Percentiles rank a stretch among this genome's conserved stretches.
Evolutionary conservation across 495 filamentous ascomycete genomes (phyloP).

Genomic region (Penicillium longicatenatum): DNA sequence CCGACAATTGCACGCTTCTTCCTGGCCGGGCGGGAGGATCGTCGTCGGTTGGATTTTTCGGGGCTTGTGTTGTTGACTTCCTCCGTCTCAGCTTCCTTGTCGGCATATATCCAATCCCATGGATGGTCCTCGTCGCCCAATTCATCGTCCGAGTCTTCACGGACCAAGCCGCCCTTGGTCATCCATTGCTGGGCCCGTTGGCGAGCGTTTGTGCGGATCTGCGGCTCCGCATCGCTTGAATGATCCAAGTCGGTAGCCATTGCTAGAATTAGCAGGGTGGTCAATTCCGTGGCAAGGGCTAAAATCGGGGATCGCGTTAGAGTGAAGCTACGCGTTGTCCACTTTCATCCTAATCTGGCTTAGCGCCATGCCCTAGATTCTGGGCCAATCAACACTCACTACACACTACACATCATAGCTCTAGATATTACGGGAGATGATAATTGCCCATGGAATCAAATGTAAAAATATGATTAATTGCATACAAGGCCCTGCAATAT

Average conservation of each 20-base stretch:
- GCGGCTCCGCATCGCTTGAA: conserved; percentile 17
- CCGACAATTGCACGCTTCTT: conserved; percentile 63
- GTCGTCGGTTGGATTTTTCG: conserved; percentile 33
- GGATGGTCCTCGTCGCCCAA: conserved; percentile 79
- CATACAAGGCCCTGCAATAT: too few species aligned
- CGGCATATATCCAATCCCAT: conserved; percentile 89
- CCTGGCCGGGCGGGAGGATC: conserved; percentile 32
- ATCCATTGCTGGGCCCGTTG: conserved; percentile 62
- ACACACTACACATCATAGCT: neutral
- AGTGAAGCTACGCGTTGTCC: conserved; percentile 36
- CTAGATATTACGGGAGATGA: too few species aligned
- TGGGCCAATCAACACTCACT: neutral
- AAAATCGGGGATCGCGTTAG: conserved; percentile 3
- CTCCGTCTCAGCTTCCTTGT: conserved; percentile 24
- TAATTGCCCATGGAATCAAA: too few species aligned
- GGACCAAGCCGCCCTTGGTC: conserved; percentile 62
- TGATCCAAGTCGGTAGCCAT: conserved; percentile 25
- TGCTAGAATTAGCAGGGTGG: neutral
- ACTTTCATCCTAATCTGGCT: conserved; percentile 39
- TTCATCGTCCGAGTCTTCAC: conserved; percentile 93
- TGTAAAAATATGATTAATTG: too few species aligned
- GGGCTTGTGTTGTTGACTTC: conserved; percentile 24
- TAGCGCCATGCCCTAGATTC: conserved; percentile 18
- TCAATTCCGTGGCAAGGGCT: neutral
- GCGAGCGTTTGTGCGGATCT: conserved; percentile 23